These are phyloP conservation scores for Magnusiomyces paraingens DNA, from an alignment of 1,139 yeast genomes.

Conservation along the genomic window DNA sequence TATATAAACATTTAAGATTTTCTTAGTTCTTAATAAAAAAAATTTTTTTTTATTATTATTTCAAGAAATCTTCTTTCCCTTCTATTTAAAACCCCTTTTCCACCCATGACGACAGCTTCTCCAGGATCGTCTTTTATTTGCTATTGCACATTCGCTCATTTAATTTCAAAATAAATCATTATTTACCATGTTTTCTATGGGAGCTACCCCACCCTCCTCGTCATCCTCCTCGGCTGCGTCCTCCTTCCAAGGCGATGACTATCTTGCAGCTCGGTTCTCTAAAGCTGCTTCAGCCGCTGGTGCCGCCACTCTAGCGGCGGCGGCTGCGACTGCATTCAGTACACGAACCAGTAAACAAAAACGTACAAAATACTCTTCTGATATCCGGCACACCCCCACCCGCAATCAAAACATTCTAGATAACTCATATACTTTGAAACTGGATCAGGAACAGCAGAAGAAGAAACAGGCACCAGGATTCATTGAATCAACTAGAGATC, in stretches of 20 bases:
- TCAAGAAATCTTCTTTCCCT: too few relatives aligned
- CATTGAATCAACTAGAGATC: constrained; percentile 8
- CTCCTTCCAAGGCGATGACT: neutral
- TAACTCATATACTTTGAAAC: neutral
- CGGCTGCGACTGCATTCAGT: neutral
- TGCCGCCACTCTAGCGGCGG: neutral
- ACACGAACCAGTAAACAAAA: neutral
- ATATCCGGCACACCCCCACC: neutral
- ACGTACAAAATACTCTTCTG: neutral
- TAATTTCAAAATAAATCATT: neutral
- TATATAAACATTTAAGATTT: too few relatives aligned
- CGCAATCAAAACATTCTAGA: neutral
- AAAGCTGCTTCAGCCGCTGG: neutral
- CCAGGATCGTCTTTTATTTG: too few relatives aligned
- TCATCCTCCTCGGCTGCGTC: neutral
- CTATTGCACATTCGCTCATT: neutral
- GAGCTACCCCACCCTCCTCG: neutral
- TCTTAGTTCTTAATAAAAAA: too few relatives aligned
- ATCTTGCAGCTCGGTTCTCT: neutral
- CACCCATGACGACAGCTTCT: too few relatives aligned
- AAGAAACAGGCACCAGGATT: neutral
- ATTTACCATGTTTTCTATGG: neutral
- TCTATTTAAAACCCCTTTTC: too few relatives aligned
- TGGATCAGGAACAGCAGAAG: neutral
- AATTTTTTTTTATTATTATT: too few relatives aligned